Conservation (phyloP, 306 rosid genomes). For the Boehmeria nivea region DNA sequence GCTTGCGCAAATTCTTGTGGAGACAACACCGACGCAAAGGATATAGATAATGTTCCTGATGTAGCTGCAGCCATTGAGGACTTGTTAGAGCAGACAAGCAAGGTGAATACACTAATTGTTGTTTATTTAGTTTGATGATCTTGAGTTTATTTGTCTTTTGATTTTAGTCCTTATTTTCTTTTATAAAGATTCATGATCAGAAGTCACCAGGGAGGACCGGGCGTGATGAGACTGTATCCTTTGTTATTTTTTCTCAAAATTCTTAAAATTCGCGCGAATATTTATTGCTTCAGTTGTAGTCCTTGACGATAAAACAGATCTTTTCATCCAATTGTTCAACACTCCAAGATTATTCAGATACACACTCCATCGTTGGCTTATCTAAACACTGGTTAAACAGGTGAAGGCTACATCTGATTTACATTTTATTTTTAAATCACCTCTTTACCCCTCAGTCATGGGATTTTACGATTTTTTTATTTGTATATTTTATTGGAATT, state of each 20-base stretch:
- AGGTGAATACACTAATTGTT: conserved; percentile 49
- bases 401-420: conserved; percentile 32
- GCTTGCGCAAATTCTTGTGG: conserved; percentile 29
- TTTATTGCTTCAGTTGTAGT: conserved; percentile 21
- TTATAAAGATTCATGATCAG: conserved; percentile 65
- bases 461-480: no score
- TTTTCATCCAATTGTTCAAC: conserved; percentile 54
- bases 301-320: conserved; percentile 59
- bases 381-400: conserved; percentile 75
- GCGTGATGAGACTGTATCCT: conserved; percentile 66
- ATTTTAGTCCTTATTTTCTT: conserved; percentile 17
- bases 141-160: conserved; percentile 24
- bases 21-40: conserved; percentile 35
- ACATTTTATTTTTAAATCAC: no score
- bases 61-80: conserved; percentile 96
- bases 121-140: conserved; percentile 15
- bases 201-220: conserved; percentile 53
- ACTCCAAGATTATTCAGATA: conserved; percentile 53
- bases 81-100: conserved; percentile 88
- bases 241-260: conserved; percentile 4
- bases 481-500: no score
- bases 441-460: no score
- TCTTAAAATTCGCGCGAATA: conserved; percentile 17
- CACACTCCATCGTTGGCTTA: conserved; percentile 53
- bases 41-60: conserved; percentile 62